Base-by-base conservation (phyloP, 2,329 filamentous ascomycete genomes). In the Fusarium dlaminii region DNA sequence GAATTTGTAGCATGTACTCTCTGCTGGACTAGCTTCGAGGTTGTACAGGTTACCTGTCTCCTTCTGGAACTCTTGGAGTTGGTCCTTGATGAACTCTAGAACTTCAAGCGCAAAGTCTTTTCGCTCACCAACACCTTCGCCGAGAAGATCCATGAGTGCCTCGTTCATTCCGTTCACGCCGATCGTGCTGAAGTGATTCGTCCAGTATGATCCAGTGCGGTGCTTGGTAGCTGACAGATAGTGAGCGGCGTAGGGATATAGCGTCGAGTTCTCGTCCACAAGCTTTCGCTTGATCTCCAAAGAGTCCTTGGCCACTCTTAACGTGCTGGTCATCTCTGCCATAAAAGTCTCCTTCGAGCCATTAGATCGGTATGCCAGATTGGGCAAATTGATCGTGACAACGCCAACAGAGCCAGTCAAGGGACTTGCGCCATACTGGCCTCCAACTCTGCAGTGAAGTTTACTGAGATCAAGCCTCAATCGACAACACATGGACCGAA, bases 1-100 rank as follows among this genome's bases (percentile, higher is more conserved):
- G 22, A 77, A 70, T 15, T 77, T 77, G 45, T 78, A 77, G 29
- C 76, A 77, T 24, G 76, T 77, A 13, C 76, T 77, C 27, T 77
- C 76, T 6, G 76, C 75, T 0, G 76, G 76, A 10, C 65, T 77
- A 0, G 76, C 76, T 32, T 77, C 76, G 0, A 77, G 27, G 7
- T 77, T 77, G 22, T 77, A 77, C 0, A 77, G 56, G 6, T 78
- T 77, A 0, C 76, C 70, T 0, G 76, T 77, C 11, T 78, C 66
- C 0, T 43, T 68, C 22, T 77, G 75, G 12, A 77, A 78, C 0
- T 63, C 67, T 34, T 78, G 75, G 0, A 77, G 74, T 3, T 63
- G 54, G 1, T 75, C 63, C 12, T 77, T 77, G n/a, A 77, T 70
- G 27, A 77, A 75, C 1, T 77, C 72, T 0, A 77, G 27, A 3